Conservation (phyloP, 2,329 filamentous ascomycete species). For the Oidium heveae region DNA sequence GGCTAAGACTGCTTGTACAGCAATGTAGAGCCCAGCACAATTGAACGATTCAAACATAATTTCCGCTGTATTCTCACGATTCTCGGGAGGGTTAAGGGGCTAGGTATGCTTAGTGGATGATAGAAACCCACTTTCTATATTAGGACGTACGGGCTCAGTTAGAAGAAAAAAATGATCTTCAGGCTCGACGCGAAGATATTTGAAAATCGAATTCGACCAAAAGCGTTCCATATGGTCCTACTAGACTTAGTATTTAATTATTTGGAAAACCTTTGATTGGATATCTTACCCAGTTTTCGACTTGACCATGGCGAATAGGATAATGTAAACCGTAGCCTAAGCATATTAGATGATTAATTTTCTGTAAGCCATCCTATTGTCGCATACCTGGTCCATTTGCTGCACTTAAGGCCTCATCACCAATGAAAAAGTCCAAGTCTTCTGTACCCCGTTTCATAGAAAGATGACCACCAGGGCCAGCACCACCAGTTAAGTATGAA, state of each 20-base stretch:
- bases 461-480: constrained; percentile 58
- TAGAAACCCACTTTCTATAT: neutral
- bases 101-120: constrained; percentile 15
- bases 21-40: constrained; percentile 95
- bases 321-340: constrained; percentile 87
- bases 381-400: constrained; percentile 51
- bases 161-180: constrained; percentile 98
- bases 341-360: neutral
- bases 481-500: constrained; percentile 77
- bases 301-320: constrained; percentile 89
- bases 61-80: constrained; percentile 95
- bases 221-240: constrained; percentile 98
- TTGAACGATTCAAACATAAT: constrained; percentile 99
- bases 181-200: constrained; percentile 90
- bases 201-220: constrained; percentile 99
- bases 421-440: constrained; percentile 96
- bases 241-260: constrained; percentile 5
- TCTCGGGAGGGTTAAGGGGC: constrained; percentile 94
- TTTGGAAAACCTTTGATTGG: neutral
- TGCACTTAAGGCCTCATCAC: constrained; percentile 77
- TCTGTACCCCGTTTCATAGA: constrained; percentile 87
- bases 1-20: constrained; percentile 88
- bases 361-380: neutral
- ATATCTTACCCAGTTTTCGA: constrained; percentile 73
- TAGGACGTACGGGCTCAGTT: constrained; percentile 62